These are phyloP conservation scores for Vaccinium macrocarpon DNA, from an alignment of 148 eudicot genomes.

Conservation along the genomic window DNA sequence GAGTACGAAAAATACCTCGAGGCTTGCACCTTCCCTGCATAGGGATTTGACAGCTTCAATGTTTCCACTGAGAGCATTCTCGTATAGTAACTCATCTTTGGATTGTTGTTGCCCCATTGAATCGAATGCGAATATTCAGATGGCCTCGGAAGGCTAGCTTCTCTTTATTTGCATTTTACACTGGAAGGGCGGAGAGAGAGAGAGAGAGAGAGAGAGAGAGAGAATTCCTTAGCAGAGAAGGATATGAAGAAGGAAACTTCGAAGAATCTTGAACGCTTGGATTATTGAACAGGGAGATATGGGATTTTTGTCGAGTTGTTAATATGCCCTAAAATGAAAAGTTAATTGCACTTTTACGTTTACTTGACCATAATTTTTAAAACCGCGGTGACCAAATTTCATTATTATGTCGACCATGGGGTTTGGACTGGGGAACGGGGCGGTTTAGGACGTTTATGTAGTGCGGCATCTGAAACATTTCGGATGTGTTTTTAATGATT, in stretches of 20 bases:
- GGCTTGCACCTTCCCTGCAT: slow-evolving; percentile 45
- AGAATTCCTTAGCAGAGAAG: slow-evolving; percentile 2
- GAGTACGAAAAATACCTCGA: slow-evolving; percentile 36
- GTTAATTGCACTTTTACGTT: neutral
- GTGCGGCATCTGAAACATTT: too few species aligned
- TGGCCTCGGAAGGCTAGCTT: neutral
- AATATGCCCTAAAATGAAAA: neutral
- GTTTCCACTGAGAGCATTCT: slow-evolving; percentile 43
- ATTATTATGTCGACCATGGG: too few species aligned
- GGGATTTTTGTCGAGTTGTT: neutral
- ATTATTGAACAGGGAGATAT: neutral
- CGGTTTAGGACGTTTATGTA: too few species aligned
- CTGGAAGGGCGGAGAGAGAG: neutral
- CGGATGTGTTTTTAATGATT: too few species aligned
- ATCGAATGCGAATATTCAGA: neutral
- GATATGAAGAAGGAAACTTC: neutral
- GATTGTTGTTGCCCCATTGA: slow-evolving; percentile 63
- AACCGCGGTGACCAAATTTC: neutral
- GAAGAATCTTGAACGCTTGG: neutral
- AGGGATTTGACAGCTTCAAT: slow-evolving; percentile 52
- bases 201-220: neutral
- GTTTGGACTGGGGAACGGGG: too few species aligned
- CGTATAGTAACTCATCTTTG: slow-evolving; percentile 45
- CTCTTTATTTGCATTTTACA: neutral
- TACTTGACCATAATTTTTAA: neutral